These are phyloP conservation scores for Gossypium schwendimanii DNA, from an alignment of 441 rosid genomes.

Conservation along the genomic window DNA sequence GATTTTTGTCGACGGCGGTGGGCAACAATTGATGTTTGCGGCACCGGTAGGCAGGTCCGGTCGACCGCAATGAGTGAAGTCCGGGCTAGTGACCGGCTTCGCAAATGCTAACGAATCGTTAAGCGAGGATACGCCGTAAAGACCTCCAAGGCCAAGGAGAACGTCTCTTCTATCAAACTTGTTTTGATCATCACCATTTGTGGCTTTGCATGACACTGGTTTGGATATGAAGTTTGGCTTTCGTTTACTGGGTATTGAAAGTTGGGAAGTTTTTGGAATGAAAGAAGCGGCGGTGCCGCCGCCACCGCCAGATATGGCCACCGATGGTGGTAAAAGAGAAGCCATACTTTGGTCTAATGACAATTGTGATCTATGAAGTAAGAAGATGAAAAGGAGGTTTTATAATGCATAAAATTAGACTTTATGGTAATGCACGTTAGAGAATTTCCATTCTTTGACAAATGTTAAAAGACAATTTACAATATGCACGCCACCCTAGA, in stretches of 20 bases:
- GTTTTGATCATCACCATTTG: slow-evolving; percentile 18
- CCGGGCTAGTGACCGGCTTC: slow-evolving; percentile 32
- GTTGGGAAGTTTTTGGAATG: slow-evolving; percentile 23
- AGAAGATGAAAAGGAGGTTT: neutral
- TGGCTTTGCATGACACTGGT: slow-evolving; percentile 26
- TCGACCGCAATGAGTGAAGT: slow-evolving; percentile 28
- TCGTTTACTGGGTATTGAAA: slow-evolving; percentile 9
- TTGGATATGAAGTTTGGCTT: neutral
- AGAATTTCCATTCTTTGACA: neutral
- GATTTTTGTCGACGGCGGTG: slow-evolving; percentile 34
- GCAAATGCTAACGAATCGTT: slow-evolving; percentile 25
- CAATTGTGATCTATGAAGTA: neutral
- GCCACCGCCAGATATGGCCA: slow-evolving; percentile 3
- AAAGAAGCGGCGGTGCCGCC: slow-evolving; percentile 8
- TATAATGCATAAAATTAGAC: slow-evolving; percentile 9
- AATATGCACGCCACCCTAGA: neutral
- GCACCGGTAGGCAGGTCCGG: slow-evolving; percentile 35
- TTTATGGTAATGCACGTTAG: slow-evolving; percentile 1
- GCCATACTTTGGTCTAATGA: slow-evolving; percentile 24
- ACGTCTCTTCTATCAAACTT: slow-evolving; percentile 41
- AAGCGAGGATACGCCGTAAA: slow-evolving; percentile 29
- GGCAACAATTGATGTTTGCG: slow-evolving; percentile 44
- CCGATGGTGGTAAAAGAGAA: slow-evolving; percentile 16
- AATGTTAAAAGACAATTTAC: neutral
- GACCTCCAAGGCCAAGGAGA: slow-evolving; percentile 44